Base-by-base conservation (phyloP, 2,329 filamentous ascomycete species). In the Cytospora chrysosperma region DNA sequence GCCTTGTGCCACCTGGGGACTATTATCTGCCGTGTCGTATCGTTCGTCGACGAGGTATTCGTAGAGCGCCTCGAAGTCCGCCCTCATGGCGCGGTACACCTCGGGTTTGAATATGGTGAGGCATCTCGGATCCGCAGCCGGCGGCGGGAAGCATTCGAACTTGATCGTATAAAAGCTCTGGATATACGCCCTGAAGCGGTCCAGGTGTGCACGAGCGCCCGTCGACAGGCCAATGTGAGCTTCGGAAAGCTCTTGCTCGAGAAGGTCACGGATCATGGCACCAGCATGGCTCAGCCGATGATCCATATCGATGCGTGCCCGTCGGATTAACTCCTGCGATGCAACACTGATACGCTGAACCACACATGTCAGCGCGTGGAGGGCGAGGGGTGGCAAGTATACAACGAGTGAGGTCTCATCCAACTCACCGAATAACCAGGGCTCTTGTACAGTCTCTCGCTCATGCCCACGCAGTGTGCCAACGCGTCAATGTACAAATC, bases 401-500 rank as follows among this genome's bases (percentile, higher is more conserved):
- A 7, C 3, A 30, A n/a, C 19, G 27, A 8, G 4, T 34, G 17
- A 34, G 27, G 19, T 28, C 27, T 28, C 37, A 26, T 50, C n/a
- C 58, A 58, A 75, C 83, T 69, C 77, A 88, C 87, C 72, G 82
- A 77, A 65, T 87, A 90, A 66, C 90, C 89, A 1, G 81, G 72
- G 67, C 82, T 84, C 7, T 75, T 70, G 49, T 80, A 77, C 6
- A 93, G 66, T 28, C 78, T 78, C 24, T 89, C 85, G 65, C 83
- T 84, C 90, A 94, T 93, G 51, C 91, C 91, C 40, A 89, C 88
- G 71, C 90, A 92, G 70, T 95, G 91, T 17, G 85, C 82, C 74
- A 93, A 92, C 0, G 91, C 87, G 70, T 91, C 84, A 13, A 87
- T 82, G 79, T 91, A 94, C 15, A 91, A 75, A n/a, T 86, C 81